phyloP scores from a whole-genome alignment of 192 early-diverging fungal genomes.

The Backusella macrospora region DNA sequence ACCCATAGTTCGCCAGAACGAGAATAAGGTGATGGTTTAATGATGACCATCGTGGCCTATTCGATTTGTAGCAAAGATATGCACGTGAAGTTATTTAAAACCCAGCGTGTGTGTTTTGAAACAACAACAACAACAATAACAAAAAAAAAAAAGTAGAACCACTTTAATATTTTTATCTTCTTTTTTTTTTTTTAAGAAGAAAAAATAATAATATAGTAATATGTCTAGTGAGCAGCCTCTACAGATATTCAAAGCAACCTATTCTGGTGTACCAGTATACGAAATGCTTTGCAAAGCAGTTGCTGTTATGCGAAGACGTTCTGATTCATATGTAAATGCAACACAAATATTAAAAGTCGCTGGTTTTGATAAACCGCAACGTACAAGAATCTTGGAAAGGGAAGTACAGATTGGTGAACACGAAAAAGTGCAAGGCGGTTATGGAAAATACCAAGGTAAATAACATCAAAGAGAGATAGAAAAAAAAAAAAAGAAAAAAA shows the following conservation, averaged over 20 bases:
- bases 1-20: too few species aligned
- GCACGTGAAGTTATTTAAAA: not conserved
- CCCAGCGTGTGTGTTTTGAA: constrained; percentile 1
- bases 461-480: constrained; percentile 38
- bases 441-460: constrained; percentile 95
- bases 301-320: constrained; percentile 74
- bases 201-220: not conserved
- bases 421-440: constrained; percentile 97
- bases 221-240: not conserved
- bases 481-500: too few species aligned
- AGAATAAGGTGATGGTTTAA: too few species aligned
- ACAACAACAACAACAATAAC: too few species aligned
- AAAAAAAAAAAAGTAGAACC: too few species aligned
- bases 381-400: constrained; percentile 91
- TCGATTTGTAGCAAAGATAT: not conserved
- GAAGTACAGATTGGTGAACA: constrained; percentile 85
- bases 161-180: not conserved
- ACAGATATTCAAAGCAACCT: constrained; percentile 85
- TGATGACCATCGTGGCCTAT: too few species aligned
- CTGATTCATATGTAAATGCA: constrained; percentile 92
- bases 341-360: constrained; percentile 98
- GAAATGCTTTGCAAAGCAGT: constrained; percentile 84
- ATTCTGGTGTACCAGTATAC: constrained; percentile 94
- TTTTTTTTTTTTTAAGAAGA: not conserved
- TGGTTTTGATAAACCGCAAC: constrained; percentile 84